Evolutionary conservation across 164 flowering plant species (phyloP).

Genomic region (Aristolochia contorta): DNA sequence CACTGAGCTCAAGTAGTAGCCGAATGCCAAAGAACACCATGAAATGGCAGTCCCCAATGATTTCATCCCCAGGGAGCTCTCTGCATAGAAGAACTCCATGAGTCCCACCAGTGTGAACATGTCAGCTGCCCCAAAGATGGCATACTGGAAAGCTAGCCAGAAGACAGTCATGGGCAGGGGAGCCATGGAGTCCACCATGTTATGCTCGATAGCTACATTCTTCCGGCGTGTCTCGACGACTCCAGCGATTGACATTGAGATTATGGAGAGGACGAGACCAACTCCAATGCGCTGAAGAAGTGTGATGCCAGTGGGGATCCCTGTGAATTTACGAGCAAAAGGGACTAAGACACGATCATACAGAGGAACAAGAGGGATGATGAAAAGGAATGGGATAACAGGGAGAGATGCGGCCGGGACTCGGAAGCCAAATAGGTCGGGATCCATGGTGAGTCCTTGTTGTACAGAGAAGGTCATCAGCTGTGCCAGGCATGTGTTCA

Average conservation of each 20-base stretch:
- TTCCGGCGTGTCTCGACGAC: conserved; percentile 42
- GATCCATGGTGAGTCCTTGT: conserved; percentile 59
- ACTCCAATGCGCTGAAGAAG: conserved; percentile 58
- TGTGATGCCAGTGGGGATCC: conserved; percentile 54
- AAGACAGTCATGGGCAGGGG: conserved; percentile 54
- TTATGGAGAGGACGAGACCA: conserved; percentile 46
- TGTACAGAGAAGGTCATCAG: conserved; percentile 66
- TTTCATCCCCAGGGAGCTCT: conserved; percentile 62
- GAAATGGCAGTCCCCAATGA: conserved; percentile 51
- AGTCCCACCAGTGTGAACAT: conserved; percentile 63
- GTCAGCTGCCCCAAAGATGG: conserved; percentile 56
- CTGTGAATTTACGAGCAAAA: conserved; percentile 40
- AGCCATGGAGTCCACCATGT: conserved; percentile 37
- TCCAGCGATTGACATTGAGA: conserved; percentile 60
- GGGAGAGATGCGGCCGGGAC: conserved; percentile 56
- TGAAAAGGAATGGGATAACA: conserved; percentile 44
- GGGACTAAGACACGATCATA: conserved; percentile 64
- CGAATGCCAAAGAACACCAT: conserved; percentile 55
- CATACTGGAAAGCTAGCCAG: conserved; percentile 61
- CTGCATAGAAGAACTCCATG: conserved; percentile 59
- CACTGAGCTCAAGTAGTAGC: conserved; percentile 52
- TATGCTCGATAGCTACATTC: conserved; percentile 33
- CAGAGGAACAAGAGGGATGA: conserved; percentile 41
- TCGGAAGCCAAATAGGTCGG: conserved; percentile 26
- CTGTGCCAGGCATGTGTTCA: conserved; percentile 70